A percentile compares a stretch with the other conserved stretches of the same genome.
Conservation (phyloP, 192 early-diverging fungal species). For the Kappamyces sp. region DNA sequence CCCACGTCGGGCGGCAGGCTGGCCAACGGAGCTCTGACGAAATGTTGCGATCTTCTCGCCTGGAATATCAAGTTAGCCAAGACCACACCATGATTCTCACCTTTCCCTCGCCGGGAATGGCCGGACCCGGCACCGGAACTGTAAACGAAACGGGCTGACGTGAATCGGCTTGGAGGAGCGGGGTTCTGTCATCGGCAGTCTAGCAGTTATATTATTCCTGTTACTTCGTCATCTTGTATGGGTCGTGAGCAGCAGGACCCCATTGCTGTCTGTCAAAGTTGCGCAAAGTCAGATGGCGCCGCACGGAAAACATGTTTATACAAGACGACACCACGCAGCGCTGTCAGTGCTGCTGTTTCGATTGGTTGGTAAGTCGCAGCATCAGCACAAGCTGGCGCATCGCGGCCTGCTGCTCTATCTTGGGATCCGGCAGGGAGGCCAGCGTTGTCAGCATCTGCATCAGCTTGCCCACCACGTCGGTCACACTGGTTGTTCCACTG, state of each 20-base stretch:
- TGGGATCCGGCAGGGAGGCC: not conserved
- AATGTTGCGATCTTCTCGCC: slow-evolving; percentile 7
- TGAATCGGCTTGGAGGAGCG: too few relatives aligned
- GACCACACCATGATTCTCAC: not conserved
- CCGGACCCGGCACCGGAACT: not conserved
- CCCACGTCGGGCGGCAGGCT: slow-evolving; percentile 44
- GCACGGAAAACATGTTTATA: not conserved
- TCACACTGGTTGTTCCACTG: not conserved
- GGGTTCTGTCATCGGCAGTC: too few relatives aligned
- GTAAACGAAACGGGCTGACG: not conserved
- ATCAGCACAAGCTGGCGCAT: slow-evolving; percentile 10
- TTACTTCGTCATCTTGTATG: slow-evolving; percentile 2
- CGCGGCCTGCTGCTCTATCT: slow-evolving; percentile 10
- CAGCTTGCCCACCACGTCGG: slow-evolving; percentile 13
- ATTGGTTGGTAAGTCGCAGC: slow-evolving; percentile 2
- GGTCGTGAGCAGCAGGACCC: slow-evolving; percentile 11
- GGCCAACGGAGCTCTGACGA: not conserved
- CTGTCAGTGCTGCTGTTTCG: not conserved
- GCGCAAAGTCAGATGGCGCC: not conserved
- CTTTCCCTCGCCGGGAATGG: slow-evolving; percentile 1
- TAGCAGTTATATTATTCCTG: not conserved
- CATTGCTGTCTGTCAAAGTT: slow-evolving; percentile 1
- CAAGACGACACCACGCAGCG: not conserved
- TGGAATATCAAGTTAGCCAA: not conserved
- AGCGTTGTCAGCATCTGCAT: slow-evolving; percentile 15